A percentile compares a stretch with the other conserved stretches of the same genome.
Evolutionary conservation across 192 early-diverging fungal species (phyloP).

Genomic region (Dissophora globulifera): DNA sequence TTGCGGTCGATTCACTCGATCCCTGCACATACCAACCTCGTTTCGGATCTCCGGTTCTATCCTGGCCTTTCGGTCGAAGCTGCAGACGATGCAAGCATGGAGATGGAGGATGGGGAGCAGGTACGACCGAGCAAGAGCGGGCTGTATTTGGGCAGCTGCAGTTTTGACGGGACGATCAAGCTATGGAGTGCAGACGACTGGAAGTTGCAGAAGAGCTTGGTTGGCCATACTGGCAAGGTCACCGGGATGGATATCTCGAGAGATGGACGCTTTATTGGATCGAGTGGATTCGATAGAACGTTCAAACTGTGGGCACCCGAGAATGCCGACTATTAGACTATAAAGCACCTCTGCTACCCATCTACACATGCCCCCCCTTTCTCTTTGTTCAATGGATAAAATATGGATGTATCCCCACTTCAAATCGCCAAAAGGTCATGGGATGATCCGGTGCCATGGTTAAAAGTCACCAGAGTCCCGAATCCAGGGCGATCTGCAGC

Average conservation of each 20-base stretch:
- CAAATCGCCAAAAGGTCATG: constrained; percentile 56
- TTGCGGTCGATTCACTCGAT: constrained; percentile 82
- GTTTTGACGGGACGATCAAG: constrained; percentile 93
- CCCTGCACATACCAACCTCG: constrained; percentile 91
- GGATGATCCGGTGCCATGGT: constrained; percentile 50
- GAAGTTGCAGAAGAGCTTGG: constrained; percentile 87
- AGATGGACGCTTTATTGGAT: constrained; percentile 88
- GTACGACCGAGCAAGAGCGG: constrained; percentile 60
- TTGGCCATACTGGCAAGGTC: constrained; percentile 91
- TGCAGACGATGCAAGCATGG: constrained; percentile 28
- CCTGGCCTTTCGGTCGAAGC: constrained; percentile 1
- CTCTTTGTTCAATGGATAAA: not conserved
- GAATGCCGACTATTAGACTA: constrained; percentile 33
- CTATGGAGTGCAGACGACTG: constrained; percentile 95
- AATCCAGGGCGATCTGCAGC: constrained; percentile 54
- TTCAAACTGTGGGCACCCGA: constrained; percentile 91
- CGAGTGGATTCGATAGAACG: constrained; percentile 90
- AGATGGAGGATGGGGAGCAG: constrained; percentile 45
- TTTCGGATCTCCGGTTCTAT: constrained; percentile 83
- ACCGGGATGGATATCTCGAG: constrained; percentile 85
- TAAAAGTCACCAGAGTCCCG: constrained; percentile 48
- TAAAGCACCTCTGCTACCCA: no score
- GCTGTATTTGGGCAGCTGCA: constrained; percentile 80
- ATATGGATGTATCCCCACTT: constrained; percentile 39
- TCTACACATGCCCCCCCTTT: not conserved